Base-by-base conservation (phyloP, 805 yeast genomes). In the Metschnikowia henanensis region DNA sequence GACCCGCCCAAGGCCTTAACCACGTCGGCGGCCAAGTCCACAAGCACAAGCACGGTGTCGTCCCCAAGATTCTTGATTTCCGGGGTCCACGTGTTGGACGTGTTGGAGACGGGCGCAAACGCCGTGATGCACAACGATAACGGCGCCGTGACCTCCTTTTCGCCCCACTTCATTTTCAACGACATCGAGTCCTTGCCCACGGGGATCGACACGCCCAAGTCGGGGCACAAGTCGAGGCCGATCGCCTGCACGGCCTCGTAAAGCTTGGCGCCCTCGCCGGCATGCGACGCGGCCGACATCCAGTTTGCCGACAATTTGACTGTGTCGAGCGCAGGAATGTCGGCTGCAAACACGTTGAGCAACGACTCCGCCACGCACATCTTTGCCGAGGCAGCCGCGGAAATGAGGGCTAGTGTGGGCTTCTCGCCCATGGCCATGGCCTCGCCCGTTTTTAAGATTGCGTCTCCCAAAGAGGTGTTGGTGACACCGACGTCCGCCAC, bases 161-260 rank as follows among this genome's bases (percentile, higher is more conserved):
- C 80, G 38, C 77, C 87, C 99, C 99, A 94, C 59, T 85, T 84
- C 98, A 94, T 94, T 72, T 90, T 89, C 99, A 94, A 92, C 18
- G 98, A 90, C 97, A 94, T 90, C 28, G 97, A 90, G 66, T 94
- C 99, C 71, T 94, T 94, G 55, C 99, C 99, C 29, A 94, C 99
- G 12, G 99, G 99, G 46, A 94, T 89, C 17, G 95, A 77, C 49
- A 94, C 70, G 34, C 95, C 97, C 53, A 94, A 77, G 47, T 80
- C 92, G 18, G 98, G 97, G 69, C 99, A 94, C 57, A 95, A 75
- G 52, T 89, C 97, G 60, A 91, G 62, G 55, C 97, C 97, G 58
- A 94, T 82, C 4, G 98, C 98, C 68, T 90, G 91, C 36, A 94
- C 99, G 36, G 97, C 99, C 67, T 90, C 97, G 62, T 92, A 94